Evolutionary conservation across 192 early-diverging fungal genomes (phyloP), one percentile per base, ranked within the genome.

Genomic region (Coemansia sp.): DNA sequence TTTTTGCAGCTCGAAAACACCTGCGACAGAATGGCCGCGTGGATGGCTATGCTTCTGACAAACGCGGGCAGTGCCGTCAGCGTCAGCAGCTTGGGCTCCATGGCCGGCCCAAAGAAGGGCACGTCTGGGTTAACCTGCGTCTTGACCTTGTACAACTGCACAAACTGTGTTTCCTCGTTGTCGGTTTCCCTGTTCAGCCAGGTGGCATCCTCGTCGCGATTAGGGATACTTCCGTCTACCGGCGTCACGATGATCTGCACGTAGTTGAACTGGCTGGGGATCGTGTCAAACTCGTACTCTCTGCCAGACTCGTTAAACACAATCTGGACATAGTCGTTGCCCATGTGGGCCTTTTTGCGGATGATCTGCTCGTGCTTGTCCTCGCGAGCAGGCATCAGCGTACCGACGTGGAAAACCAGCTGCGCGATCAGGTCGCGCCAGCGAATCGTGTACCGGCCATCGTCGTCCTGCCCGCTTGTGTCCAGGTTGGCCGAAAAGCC

Each of bases 311-410:
- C 96, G 71, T 98, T 96, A 67, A 90, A 99, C 8, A 97, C 88
- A 66, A 99, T 91, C 34, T 89, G 88, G 55, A 99, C 93, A 82
- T 89, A 97, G 79, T 99, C 95, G 71, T 99, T 99, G 48, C 95
- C 97, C 66, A 99, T 95, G 71, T 97, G 94, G 30, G 94, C 83
- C 82, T 99, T 99, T 69, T 99, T 99, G 65, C 86, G 90, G 69
- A 93, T 86, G 51, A 87, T 78, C 52, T 90, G 87, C 74, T 99
- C 96, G 51, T 87, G 87, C 42, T 83, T 79, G 2, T 86, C 72
- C 63, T 78, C 66, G 51, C 87, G 74, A 0, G 85, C 93, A 0
- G 97, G 97, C 94, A 99, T 97, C 67, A 99, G 85, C 17, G 95
- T 98, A 14, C 94, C 89, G 6, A 89, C 88, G 68, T 99, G 97